A percentile compares a stretch with the other conserved stretches of the same genome.
phyloP scores from a whole-genome alignment of 768 basidiomycete species.

The Baorangia bicolor region DNA sequence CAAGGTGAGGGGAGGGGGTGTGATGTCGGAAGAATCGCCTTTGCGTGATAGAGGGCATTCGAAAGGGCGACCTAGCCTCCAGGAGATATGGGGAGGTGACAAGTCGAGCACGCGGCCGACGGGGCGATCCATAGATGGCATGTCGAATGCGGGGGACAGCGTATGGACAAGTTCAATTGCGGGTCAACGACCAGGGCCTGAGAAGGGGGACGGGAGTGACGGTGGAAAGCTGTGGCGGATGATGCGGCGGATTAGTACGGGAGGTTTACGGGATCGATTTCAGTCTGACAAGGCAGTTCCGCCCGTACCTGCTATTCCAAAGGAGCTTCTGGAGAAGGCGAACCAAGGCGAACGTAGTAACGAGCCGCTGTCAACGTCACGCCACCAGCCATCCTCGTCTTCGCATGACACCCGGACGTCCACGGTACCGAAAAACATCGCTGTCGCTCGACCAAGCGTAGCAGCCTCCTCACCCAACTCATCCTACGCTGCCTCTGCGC shows the following conservation, averaged over 20 bases:
- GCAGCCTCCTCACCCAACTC: slow-evolving; percentile 63
- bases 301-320: slow-evolving; percentile 62
- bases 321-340: slow-evolving; percentile 32
- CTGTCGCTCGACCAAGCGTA: slow-evolving; percentile 40
- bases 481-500: slow-evolving; percentile 53
- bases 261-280: slow-evolving; percentile 56
- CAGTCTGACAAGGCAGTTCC: slow-evolving; percentile 36
- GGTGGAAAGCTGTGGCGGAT: slow-evolving; percentile 61
- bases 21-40: slow-evolving; percentile 26
- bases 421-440: slow-evolving; percentile 9
- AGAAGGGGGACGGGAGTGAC: slow-evolving; percentile 20
- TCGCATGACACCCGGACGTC: slow-evolving; percentile 1
- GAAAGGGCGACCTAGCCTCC: slow-evolving; percentile 34
- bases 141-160: slow-evolving; percentile 8
- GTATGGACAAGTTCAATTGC: slow-evolving; percentile 12
- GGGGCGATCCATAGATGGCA: slow-evolving; percentile 21
- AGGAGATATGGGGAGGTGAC: slow-evolving; percentile 26
- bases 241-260: slow-evolving; percentile 68
- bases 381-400: not conserved
- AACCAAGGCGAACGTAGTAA: slow-evolving; percentile 3
- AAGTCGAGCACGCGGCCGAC: slow-evolving; percentile 6
- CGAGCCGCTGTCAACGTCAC: slow-evolving; percentile 8
- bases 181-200: slow-evolving; percentile 14
- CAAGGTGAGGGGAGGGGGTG: slow-evolving; percentile 15
- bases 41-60: slow-evolving; percentile 12